Base-by-base conservation (phyloP, 2,329 filamentous ascomycete species). In the Mariannaea elegans region DNA sequence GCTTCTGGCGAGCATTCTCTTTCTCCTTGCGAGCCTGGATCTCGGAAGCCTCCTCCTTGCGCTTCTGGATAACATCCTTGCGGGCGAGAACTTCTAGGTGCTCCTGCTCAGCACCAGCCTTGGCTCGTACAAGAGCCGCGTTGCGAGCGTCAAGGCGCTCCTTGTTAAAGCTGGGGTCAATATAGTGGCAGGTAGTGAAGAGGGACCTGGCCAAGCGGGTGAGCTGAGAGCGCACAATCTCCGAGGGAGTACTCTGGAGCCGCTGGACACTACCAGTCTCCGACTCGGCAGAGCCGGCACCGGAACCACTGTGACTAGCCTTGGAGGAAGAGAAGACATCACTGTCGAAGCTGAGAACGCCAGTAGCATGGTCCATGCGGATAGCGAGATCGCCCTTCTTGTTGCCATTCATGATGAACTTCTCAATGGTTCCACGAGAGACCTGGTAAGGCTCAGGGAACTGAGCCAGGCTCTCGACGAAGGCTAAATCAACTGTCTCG, bases 401-500 rank as follows among this genome's bases (percentile, higher is more conserved):
- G 87, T 97, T 98, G 65, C 95, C 95, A 79, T 99, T 99, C 95
- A 99, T 99, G 84, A 99, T 98, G 84, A 99, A 99, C 82, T 98
- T 99, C 84, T 99, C 95, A 68, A 99, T 96, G 63, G 92, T 97
- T 67, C 90, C 88, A 53, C 91, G 89, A 65, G 87, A 91, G 68
- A 98, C 93, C 80, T 97, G 91, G 86, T 96, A 98, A 39, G 95
- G 93, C 76, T 97, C 94, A 9, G 95, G 95, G 85, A 99, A 99
- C 74, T 95, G 87, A 64, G 95, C 95, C 54, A 99, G 90, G 72
- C 92, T 90, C 77, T 97, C 90, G 45, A 99, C 94, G 71, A 98
- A 98, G 71, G 88, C 87, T 62, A 99, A 86, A 76, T 98, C 93
- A 56, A 99, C 94, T 44, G 95, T 97, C 79, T 98, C 96, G 80